These are phyloP conservation scores for Chenopodium suecicum DNA, from an alignment of 148 eudicot species.

Conservation along the genomic window DNA sequence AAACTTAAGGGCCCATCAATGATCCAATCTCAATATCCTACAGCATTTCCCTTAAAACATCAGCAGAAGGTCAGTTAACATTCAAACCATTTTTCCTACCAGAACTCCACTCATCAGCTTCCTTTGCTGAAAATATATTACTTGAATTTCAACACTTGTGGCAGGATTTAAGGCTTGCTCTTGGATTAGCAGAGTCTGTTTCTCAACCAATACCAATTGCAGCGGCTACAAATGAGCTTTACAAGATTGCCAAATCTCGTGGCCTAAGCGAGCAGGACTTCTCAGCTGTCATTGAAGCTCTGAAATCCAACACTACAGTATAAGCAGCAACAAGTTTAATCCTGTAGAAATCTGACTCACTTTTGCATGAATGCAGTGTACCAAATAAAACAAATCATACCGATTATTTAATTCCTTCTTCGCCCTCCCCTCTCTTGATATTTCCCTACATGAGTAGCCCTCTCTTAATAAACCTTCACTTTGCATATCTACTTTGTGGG, in stretches of 20 bases:
- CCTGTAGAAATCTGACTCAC: not conserved
- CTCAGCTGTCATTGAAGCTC: constrained; percentile 91
- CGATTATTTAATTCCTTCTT: not conserved
- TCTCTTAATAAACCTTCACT: too few relatives aligned
- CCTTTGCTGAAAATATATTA: not conserved
- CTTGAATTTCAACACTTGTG: not conserved
- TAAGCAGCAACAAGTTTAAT: constrained; percentile 1
- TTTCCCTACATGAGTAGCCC: too few relatives aligned
- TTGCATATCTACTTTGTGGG: too few relatives aligned
- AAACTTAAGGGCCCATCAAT: constrained; percentile 89
- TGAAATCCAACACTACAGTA: constrained; percentile 52
- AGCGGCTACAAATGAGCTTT: constrained; percentile 92
- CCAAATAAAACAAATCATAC: not conserved
- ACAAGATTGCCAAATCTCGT: constrained; percentile 73
- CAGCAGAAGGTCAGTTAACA: constrained; percentile 75
- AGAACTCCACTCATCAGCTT: not conserved
- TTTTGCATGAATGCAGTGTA: not conserved
- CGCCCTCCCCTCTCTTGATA: too few relatives aligned
- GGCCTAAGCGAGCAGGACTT: constrained; percentile 88
- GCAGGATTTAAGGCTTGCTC: constrained; percentile 91
- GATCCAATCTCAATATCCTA: constrained; percentile 78
- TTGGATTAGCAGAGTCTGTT: constrained; percentile 88
- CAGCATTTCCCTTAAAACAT: constrained; percentile 94
- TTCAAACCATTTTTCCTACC: not conserved
- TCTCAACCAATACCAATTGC: constrained; percentile 88